Evolutionary conservation across 805 yeast species (phyloP).

Genomic region (Sugiyamaella chiloensis): DNA sequence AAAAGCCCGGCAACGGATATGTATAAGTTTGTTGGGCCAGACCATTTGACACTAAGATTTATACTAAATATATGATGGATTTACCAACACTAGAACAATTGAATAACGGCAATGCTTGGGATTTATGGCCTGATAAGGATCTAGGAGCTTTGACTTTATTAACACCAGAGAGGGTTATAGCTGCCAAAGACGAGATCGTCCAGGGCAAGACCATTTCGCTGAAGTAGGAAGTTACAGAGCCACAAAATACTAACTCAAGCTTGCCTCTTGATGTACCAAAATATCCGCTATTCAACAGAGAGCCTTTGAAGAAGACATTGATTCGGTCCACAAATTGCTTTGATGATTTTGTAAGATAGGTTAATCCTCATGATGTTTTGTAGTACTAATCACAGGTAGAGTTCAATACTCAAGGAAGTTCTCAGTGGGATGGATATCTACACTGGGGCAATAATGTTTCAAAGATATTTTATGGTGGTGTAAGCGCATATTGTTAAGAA

Average conservation of each 20-base stretch:
- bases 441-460: constrained; percentile 26
- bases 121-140: constrained; percentile 1
- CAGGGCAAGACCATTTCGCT: neutral
- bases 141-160: neutral
- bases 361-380: neutral
- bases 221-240: neutral
- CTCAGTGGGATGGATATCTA: constrained; percentile 36
- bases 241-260: neutral
- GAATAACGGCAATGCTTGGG: constrained; percentile 1
- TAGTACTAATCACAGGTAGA: constrained; percentile 20
- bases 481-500: constrained; percentile 23
- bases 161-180: neutral
- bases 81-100: neutral
- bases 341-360: neutral
- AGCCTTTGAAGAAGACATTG: neutral
- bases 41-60: too few relatives aligned
- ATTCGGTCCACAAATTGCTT: neutral
- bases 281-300: neutral
- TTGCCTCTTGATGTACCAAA: neutral
- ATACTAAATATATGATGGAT: neutral
- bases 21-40: too few relatives aligned
- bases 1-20: too few relatives aligned
- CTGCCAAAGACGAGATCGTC: constrained; percentile 4
- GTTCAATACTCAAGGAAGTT: constrained; percentile 32
- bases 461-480: constrained; percentile 27